Evolutionary conservation across 169 alveolate genomes (phyloP).

Genomic region (Plasmodium blacklocki): DNA sequence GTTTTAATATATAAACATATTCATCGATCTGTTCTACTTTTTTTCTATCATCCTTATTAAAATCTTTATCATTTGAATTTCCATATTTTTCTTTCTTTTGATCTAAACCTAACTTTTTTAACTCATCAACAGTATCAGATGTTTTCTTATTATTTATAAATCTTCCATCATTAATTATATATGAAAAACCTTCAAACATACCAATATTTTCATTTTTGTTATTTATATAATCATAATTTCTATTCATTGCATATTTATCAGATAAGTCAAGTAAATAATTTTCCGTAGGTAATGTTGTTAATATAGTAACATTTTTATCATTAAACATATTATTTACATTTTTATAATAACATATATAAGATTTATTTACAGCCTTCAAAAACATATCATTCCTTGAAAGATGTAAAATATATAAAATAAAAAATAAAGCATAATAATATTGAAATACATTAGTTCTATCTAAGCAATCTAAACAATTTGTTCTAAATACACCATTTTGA

Average conservation of each 20-base stretch:
- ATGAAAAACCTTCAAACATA: conserved; percentile 17
- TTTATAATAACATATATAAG: conserved; percentile 38
- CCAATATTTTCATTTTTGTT: conserved; percentile 7
- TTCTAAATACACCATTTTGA: conserved; percentile 95
- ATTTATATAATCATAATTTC: conserved; percentile 19
- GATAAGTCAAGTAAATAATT: conserved; percentile 44
- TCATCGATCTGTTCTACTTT: conserved; percentile 49
- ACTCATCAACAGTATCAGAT: background rate
- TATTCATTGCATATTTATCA: conserved; percentile 16
- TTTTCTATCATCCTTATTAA: background rate
- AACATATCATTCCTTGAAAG: conserved; percentile 52
- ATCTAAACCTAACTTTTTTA: conserved; percentile 18
- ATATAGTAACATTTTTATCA: conserved; percentile 20
- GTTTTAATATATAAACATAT: conserved; percentile 77
- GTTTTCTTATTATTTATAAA: background rate
- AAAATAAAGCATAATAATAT: conserved; percentile 83
- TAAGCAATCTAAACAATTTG: conserved; percentile 98
- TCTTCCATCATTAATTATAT: background rate
- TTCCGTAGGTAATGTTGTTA: conserved; percentile 57
- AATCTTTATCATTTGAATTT: conserved; percentile 14
- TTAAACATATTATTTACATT: conserved; percentile 54
- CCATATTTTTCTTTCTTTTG: conserved; percentile 18
- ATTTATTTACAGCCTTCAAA: conserved; percentile 49
- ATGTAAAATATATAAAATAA: conserved; percentile 46
- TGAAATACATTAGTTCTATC: conserved; percentile 98